phyloP scores from a whole-genome alignment of 768 basidiomycete genomes.

The Amanita rimosa region DNA sequence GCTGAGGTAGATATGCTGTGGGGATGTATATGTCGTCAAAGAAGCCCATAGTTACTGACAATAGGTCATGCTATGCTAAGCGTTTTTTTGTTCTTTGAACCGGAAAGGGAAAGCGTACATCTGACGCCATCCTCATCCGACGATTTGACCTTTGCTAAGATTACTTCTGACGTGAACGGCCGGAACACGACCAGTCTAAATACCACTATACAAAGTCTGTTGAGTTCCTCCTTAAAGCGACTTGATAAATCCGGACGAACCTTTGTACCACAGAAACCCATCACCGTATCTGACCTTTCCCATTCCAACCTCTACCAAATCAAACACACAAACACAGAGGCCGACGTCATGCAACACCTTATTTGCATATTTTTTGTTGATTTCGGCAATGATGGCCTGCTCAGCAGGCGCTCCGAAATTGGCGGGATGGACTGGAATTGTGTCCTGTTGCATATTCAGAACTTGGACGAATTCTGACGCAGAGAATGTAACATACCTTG shows the following conservation, averaged over 20 bases:
- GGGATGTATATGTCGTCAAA: slow-evolving; percentile 93
- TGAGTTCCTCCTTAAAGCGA: not conserved
- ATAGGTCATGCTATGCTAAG: not conserved
- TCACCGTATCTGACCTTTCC: slow-evolving; percentile 94
- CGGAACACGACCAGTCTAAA: slow-evolving; percentile 88
- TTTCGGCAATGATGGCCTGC: slow-evolving; percentile 70
- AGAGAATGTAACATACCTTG: slow-evolving; percentile 4
- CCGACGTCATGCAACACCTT: slow-evolving; percentile 85
- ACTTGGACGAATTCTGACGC: not conserved
- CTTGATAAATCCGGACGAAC: slow-evolving; percentile 27
- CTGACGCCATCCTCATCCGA: slow-evolving; percentile 80
- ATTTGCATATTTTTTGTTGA: slow-evolving; percentile 96
- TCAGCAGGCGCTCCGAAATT: slow-evolving; percentile 72
- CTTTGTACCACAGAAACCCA: slow-evolving; percentile 90
- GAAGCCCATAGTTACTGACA: slow-evolving; percentile 74
- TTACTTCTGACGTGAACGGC: slow-evolving; percentile 83
- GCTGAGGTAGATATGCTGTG: slow-evolving; percentile 65
- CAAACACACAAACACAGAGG: slow-evolving; percentile 84
- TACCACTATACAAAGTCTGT: slow-evolving; percentile 38
- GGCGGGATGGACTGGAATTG: slow-evolving; percentile 78
- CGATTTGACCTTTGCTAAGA: slow-evolving; percentile 81
- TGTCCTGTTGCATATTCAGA: slow-evolving; percentile 49
- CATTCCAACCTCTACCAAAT: slow-evolving; percentile 77
- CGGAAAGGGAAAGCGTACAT: slow-evolving; percentile 33
- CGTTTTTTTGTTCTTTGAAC: not conserved